Conservation (phyloP, 176 grass and related monocot species). For the Paspalum notatum region DNA sequence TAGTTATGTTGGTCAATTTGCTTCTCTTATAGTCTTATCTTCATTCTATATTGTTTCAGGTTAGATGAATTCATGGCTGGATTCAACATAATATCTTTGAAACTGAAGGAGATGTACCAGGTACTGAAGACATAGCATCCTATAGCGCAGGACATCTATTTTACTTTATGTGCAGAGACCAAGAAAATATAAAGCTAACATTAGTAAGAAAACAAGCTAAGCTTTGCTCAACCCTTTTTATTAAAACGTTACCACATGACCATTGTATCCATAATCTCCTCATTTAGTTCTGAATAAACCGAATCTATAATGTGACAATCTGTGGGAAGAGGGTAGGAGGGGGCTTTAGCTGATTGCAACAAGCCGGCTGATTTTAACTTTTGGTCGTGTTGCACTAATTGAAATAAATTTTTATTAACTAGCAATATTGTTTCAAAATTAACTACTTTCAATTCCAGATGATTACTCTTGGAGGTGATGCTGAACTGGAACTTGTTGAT, state of each 20-base stretch:
- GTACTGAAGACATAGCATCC: constrained; percentile 41
- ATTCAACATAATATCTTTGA: constrained; percentile 94
- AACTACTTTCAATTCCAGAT: constrained; percentile 58
- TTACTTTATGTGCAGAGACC: neutral
- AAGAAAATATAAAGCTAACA: neutral
- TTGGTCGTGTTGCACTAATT: neutral
- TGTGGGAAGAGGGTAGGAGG: neutral
- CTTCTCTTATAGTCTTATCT: constrained; percentile 14
- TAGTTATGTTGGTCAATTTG: neutral
- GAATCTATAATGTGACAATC: neutral
- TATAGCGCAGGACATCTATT: neutral
- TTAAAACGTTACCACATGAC: neutral
- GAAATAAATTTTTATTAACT: constrained; percentile 1
- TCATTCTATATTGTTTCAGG: constrained; percentile 55
- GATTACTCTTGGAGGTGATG: constrained; percentile 99
- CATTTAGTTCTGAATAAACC: neutral
- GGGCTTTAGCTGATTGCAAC: neutral
- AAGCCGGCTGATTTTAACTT: neutral
- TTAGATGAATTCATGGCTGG: constrained; percentile 98
- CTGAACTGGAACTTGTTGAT: constrained; percentile 97
- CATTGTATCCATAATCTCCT: constrained; percentile 13
- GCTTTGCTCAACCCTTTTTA: neutral
- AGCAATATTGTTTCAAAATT: constrained; percentile 6
- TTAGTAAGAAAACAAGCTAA: neutral
- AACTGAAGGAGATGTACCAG: constrained; percentile 99